phyloP scores from a whole-genome alignment of 305 asterid genomes.

The Stenogyne calaminthoides region DNA sequence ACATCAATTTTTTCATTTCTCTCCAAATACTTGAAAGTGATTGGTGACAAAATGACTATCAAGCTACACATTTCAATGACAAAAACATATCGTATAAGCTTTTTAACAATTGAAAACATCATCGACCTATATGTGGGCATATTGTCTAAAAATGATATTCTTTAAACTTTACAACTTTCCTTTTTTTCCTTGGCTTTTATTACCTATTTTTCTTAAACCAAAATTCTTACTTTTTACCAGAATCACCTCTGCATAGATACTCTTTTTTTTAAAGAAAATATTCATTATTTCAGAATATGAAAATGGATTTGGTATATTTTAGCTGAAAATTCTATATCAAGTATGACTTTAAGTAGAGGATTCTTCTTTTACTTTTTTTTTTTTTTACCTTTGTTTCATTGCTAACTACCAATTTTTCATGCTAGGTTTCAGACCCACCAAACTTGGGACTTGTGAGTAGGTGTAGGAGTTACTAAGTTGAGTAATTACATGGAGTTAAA shows the following conservation, averaged over 20 bases:
- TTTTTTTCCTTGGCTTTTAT: background rate
- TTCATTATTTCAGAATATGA: background rate
- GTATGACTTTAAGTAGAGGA: background rate
- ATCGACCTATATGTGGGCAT: background rate
- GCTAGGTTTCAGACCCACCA: background rate
- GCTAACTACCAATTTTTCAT: background rate
- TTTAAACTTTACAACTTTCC: background rate
- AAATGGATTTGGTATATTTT: conserved; percentile 22
- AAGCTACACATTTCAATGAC: background rate
- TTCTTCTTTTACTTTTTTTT: too few species aligned
- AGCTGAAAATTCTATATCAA: conserved; percentile 17
- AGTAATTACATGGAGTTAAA: background rate
- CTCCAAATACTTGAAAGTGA: background rate
- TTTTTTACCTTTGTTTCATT: background rate
- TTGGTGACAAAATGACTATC: conserved; percentile 6
- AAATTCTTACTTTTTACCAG: background rate
- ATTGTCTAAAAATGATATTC: background rate
- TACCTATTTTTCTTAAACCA: background rate
- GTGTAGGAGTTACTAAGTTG: background rate
- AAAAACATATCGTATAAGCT: background rate
- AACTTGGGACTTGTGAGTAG: background rate
- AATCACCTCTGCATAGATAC: background rate
- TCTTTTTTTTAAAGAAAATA: background rate
- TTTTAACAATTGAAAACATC: background rate
- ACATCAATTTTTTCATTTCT: background rate